A percentile compares a stretch with the other conserved stretches of the same genome.
These are phyloP conservation scores for Pseudoneurospora amorphoporcata DNA, from an alignment of 495 filamentous ascomycete species.

Conservation along the genomic window DNA sequence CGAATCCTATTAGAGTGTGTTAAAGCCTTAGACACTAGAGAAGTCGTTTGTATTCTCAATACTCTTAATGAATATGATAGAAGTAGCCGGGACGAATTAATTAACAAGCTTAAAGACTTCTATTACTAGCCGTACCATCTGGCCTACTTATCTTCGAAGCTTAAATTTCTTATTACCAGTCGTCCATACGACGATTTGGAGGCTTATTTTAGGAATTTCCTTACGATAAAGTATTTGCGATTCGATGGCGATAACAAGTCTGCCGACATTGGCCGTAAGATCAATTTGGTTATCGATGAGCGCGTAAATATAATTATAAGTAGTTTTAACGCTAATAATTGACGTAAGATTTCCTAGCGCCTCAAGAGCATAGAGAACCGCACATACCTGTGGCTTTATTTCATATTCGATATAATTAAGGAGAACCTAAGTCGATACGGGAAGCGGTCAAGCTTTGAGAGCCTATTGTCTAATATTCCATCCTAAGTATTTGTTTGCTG, in stretches of 20 bases:
- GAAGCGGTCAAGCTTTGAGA: slow-evolving; percentile 10
- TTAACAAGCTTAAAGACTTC: slow-evolving; percentile 17
- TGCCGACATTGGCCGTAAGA: slow-evolving; percentile 23
- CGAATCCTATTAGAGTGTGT: slow-evolving; percentile 24
- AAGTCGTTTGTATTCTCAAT: slow-evolving; percentile 35
- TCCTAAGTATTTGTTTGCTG: slow-evolving; percentile 13
- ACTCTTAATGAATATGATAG: slow-evolving; percentile 33
- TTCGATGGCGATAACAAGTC: slow-evolving; percentile 25
- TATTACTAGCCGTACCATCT: slow-evolving; percentile 5
- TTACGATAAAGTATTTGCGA: slow-evolving; percentile 8
- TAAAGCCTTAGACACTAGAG: slow-evolving; percentile 20
- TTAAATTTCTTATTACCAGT: slow-evolving; percentile 31
- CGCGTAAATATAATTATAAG: slow-evolving; percentile 11
- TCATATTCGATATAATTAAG: slow-evolving; percentile 26
- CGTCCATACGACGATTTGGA: slow-evolving; percentile 26
- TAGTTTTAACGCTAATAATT: slow-evolving; percentile 5
- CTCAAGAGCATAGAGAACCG: slow-evolving; percentile 29
- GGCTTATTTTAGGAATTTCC: slow-evolving; percentile 10
- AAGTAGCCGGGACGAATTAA: slow-evolving; percentile 10
- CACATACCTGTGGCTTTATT: slow-evolving; percentile 41
- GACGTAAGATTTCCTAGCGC: slow-evolving; percentile 10
- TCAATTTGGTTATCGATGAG: slow-evolving; percentile 29
- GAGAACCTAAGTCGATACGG: slow-evolving; percentile 8
- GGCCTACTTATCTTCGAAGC: slow-evolving; percentile 6
- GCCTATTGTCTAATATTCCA: slow-evolving; percentile 19